Conservation (phyloP, 768 basidiomycete species). For the Clavulina sp. region DNA sequence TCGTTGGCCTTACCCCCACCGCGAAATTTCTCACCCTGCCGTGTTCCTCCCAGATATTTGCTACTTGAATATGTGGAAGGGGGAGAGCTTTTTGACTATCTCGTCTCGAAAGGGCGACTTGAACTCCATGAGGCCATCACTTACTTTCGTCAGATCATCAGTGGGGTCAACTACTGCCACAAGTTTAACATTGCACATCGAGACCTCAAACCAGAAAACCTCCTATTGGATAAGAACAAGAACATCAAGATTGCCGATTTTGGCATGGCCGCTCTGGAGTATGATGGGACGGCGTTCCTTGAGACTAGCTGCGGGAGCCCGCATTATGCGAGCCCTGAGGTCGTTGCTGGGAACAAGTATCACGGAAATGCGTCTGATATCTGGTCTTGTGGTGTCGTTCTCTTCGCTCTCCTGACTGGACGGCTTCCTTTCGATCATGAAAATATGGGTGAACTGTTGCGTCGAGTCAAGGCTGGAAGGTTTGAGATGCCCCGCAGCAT, state of each 20-base stretch:
- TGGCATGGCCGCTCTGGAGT: slow-evolving; percentile 93
- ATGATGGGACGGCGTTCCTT: slow-evolving; percentile 33
- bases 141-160: slow-evolving; percentile 89
- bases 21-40: not conserved
- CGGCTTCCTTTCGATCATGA: slow-evolving; percentile 89
- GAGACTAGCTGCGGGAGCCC: slow-evolving; percentile 85
- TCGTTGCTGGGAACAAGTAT: slow-evolving; percentile 67
- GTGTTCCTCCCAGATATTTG: slow-evolving; percentile 27
- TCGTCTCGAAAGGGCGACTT: slow-evolving; percentile 62
- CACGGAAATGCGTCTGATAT: slow-evolving; percentile 80
- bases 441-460: slow-evolving; percentile 54
- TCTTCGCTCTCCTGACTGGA: slow-evolving; percentile 76
- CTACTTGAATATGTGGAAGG: slow-evolving; percentile 91
- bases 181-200: slow-evolving; percentile 89
- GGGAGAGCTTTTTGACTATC: slow-evolving; percentile 87
- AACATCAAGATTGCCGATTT: slow-evolving; percentile 95
- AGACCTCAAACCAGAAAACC: slow-evolving; percentile 88
- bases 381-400: slow-evolving; percentile 92
- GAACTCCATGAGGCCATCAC: slow-evolving; percentile 52
- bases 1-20: slow-evolving; percentile 1
- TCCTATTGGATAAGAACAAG: slow-evolving; percentile 62
- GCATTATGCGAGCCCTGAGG: slow-evolving; percentile 89
- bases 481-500: slow-evolving; percentile 62
- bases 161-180: slow-evolving; percentile 82
- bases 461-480: slow-evolving; percentile 57